phyloP scores from a whole-genome alignment of 495 filamentous ascomycete genomes.

The Aspergillus homomorphus region DNA sequence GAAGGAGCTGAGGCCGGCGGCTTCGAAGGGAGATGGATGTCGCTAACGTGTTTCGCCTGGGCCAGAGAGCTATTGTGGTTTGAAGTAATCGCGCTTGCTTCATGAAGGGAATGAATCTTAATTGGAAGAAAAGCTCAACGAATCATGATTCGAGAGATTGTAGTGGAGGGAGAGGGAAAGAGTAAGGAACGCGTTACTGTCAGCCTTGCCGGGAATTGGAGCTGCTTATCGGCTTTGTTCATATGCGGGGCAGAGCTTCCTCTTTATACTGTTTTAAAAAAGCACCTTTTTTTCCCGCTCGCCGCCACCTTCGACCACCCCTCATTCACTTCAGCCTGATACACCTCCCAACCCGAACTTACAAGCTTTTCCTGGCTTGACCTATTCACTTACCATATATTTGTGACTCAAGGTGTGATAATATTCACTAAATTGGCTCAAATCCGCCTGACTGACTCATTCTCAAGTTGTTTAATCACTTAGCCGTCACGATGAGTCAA shows the following conservation, averaged over 20 bases:
- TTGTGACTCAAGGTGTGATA: conserved; percentile 4
- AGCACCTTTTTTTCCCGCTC: conserved; percentile 9
- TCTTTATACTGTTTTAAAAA: not conserved
- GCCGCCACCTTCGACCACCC: conserved; percentile 7
- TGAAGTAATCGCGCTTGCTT: not conserved
- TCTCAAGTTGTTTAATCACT: not conserved
- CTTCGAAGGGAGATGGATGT: not conserved
- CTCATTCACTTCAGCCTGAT: not conserved
- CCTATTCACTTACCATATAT: not conserved
- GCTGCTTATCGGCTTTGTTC: conserved; percentile 15
- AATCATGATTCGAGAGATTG: not conserved
- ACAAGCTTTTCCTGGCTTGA: not conserved
- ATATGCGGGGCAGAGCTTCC: conserved; percentile 13
- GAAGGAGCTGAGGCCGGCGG: not conserved
- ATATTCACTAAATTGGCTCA: not conserved
- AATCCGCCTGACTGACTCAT: conserved; percentile 15
- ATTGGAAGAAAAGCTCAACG: not conserved
- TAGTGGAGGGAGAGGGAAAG: not conserved
- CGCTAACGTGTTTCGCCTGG: not conserved
- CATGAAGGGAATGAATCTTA: conserved; percentile 4
- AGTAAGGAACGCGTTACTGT: conserved; percentile 16
- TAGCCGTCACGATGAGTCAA: conserved; percentile 42
- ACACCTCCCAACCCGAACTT: not conserved
- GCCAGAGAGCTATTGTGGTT: not conserved
- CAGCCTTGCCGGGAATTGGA: conserved; percentile 1